Conservation (phyloP, 176 grass and related monocot genomes). For the Musa itinerans region DNA sequence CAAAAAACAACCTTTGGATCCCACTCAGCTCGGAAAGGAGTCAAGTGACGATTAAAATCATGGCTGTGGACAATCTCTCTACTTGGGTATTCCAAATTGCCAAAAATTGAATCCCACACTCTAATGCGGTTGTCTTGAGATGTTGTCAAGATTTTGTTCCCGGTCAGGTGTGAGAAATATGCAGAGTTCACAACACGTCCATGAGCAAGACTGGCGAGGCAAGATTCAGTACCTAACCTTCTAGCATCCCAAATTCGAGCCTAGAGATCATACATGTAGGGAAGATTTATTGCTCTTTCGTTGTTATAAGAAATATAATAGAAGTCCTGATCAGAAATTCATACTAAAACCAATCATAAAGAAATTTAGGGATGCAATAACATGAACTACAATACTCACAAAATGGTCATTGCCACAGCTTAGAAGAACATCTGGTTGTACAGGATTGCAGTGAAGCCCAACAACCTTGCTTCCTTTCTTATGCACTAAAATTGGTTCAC, state of each 20-base stretch:
- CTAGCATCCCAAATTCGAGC: conserved; percentile 90
- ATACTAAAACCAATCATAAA: neutral
- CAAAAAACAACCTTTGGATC: conserved; percentile 63
- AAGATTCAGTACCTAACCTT: conserved; percentile 43
- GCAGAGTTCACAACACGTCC: conserved; percentile 82
- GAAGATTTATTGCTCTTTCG: neutral
- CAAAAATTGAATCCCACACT: conserved; percentile 95
- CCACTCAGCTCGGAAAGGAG: conserved; percentile 95
- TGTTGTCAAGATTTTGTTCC: conserved; percentile 83
- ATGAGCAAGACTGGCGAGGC: conserved; percentile 66
- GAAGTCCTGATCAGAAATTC: neutral
- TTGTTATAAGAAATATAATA: conserved; percentile 8
- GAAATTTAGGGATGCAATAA: neutral
- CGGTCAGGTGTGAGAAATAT: conserved; percentile 82
- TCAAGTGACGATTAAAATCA: conserved; percentile 95
- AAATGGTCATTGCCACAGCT: conserved; percentile 96
- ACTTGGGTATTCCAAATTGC: conserved; percentile 64
- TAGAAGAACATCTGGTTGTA: conserved; percentile 77
- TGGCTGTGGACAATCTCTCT: conserved; percentile 98
- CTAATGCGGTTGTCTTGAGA: conserved; percentile 90
- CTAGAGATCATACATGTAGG: conserved; percentile 15
- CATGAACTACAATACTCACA: conserved; percentile 40
- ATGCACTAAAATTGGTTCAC: conserved; percentile 70
- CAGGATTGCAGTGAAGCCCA: conserved; percentile 78
- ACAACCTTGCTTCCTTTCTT: conserved; percentile 96